phyloP scores from a whole-genome alignment of 306 rosid genomes.

The Clitoria ternatea region DNA sequence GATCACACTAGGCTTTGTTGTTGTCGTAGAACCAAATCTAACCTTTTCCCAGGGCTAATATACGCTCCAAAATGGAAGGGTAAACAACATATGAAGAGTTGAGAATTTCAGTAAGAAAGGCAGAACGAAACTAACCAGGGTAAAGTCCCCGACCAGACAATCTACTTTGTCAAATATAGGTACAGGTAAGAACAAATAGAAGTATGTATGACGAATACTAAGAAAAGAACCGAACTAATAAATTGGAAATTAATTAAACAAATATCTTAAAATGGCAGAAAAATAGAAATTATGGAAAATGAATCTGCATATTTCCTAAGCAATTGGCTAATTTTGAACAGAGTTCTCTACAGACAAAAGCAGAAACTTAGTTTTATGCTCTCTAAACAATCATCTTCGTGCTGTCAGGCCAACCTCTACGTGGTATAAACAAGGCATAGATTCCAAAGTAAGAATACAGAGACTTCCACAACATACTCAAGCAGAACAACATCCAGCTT shows the following conservation, averaged over 20 bases:
- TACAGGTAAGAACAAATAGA: not conserved
- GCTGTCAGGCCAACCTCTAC: slow-evolving; percentile 31
- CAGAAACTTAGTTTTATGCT: slow-evolving; percentile 29
- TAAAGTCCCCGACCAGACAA: not conserved
- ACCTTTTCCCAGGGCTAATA: not conserved
- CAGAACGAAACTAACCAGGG: not conserved
- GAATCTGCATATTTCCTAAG: slow-evolving; percentile 14
- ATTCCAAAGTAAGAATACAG: slow-evolving; percentile 14
- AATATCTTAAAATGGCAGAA: slow-evolving; percentile 8
- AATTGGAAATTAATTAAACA: slow-evolving; percentile 9
- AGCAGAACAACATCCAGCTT: slow-evolving; percentile 43
- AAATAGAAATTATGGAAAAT: not conserved
- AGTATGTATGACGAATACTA: not conserved
- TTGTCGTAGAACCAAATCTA: no score
- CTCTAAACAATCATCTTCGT: slow-evolving; percentile 31
- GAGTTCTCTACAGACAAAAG: slow-evolving; percentile 25
- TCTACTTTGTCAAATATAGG: not conserved
- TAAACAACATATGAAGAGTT: not conserved
- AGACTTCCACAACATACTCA: slow-evolving; percentile 30
- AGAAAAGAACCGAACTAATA: not conserved
- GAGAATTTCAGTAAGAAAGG: not conserved
- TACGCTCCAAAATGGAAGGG: not conserved
- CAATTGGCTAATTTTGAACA: slow-evolving; percentile 32
- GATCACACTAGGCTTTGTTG: no score
- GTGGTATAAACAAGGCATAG: slow-evolving; percentile 38